Conservation (phyloP, 2,329 filamentous ascomycete species). For the Aspergillus pseudoterreus region DNA sequence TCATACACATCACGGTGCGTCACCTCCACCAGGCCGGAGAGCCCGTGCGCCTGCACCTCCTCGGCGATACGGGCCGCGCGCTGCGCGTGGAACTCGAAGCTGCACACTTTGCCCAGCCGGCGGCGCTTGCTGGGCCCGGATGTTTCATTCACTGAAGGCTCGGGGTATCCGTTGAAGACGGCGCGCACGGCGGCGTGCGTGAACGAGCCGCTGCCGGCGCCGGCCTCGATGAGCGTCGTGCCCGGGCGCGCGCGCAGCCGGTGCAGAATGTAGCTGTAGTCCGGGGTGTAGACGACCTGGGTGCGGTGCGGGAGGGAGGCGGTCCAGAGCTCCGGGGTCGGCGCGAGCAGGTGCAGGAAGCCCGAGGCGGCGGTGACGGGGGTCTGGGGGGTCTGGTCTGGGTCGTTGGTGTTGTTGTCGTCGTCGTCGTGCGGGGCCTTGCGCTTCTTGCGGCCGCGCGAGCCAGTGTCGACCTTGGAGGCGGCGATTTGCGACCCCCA, state of each 20-base stretch:
- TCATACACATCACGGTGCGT: constrained; percentile 49
- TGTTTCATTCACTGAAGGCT: constrained; percentile 9
- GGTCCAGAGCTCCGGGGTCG: constrained; percentile 51
- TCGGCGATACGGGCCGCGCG: constrained; percentile 39
- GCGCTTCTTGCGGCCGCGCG: constrained; percentile 64
- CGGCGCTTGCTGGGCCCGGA: constrained; percentile 17
- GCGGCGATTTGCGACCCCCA: constrained; percentile 93
- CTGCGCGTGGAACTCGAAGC: constrained; percentile 49
- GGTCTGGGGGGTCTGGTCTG: constrained; percentile 14
- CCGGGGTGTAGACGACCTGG: constrained; percentile 52
- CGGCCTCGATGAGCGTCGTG: constrained; percentile 47
- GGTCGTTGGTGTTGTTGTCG: constrained; percentile 35
- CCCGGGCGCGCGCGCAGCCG: constrained; percentile 46
- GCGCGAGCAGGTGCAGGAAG: constrained; percentile 47
- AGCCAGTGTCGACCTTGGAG: constrained; percentile 85
- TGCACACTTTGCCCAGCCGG: constrained; percentile 45
- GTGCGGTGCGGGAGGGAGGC: constrained; percentile 49
- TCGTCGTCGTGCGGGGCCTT: constrained; percentile 30
- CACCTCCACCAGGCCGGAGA: constrained; percentile 42
- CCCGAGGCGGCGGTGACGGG: constrained; percentile 43
- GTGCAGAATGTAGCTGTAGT: constrained; percentile 52
- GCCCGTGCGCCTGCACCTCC: constrained; percentile 43
- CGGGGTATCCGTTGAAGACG: constrained; percentile 46
- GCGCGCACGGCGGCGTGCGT: constrained; percentile 49
- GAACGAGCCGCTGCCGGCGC: constrained; percentile 51